Evolutionary conservation across 345 rosid genomes (phyloP).

Genomic region (Barbarea vulgaris): DNA sequence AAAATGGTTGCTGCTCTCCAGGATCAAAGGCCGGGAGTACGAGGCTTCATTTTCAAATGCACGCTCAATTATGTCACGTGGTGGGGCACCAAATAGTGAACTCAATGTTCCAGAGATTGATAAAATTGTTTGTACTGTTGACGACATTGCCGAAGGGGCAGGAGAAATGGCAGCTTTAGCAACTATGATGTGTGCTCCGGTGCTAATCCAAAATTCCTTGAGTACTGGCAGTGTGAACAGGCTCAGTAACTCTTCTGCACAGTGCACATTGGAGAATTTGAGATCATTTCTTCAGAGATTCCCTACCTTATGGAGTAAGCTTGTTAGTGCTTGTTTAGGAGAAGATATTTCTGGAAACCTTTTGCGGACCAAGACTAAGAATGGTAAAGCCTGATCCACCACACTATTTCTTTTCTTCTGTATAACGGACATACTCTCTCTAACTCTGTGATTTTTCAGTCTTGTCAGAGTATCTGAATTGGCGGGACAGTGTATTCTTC

Average conservation of each 20-base stretch:
- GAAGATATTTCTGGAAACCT: slow-evolving; percentile 61
- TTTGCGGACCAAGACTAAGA: slow-evolving; percentile 53
- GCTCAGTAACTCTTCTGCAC: slow-evolving; percentile 75
- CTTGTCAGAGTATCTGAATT: slow-evolving; percentile 75
- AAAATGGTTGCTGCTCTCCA: slow-evolving; percentile 89
- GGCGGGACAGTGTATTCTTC: slow-evolving; percentile 93
- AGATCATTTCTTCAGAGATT: slow-evolving; percentile 71
- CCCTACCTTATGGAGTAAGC: slow-evolving; percentile 88
- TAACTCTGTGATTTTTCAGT: slow-evolving; percentile 48
- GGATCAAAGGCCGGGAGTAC: slow-evolving; percentile 83
- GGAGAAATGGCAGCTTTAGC: slow-evolving; percentile 98
- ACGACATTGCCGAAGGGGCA: slow-evolving; percentile 96
- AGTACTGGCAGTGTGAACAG: slow-evolving; percentile 78
- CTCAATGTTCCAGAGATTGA: slow-evolving; percentile 57
- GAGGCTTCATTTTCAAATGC: slow-evolving; percentile 95
- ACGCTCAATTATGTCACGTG: slow-evolving; percentile 66
- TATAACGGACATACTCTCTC: slow-evolving; percentile 25
- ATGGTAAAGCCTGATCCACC: slow-evolving; percentile 55
- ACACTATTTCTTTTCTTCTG: slow-evolving; percentile 23
- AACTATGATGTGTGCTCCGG: slow-evolving; percentile 81
- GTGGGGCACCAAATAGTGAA: slow-evolving; percentile 51
- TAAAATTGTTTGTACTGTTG: slow-evolving; percentile 74
- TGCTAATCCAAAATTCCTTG: slow-evolving; percentile 74
- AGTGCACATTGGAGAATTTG: slow-evolving; percentile 92
- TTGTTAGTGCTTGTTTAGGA: slow-evolving; percentile 73